Percentiles rank a stretch among this genome's conserved stretches.
phyloP scores from a whole-genome alignment of 192 early-diverging fungal species.

The Entomortierella beljakovae region DNA sequence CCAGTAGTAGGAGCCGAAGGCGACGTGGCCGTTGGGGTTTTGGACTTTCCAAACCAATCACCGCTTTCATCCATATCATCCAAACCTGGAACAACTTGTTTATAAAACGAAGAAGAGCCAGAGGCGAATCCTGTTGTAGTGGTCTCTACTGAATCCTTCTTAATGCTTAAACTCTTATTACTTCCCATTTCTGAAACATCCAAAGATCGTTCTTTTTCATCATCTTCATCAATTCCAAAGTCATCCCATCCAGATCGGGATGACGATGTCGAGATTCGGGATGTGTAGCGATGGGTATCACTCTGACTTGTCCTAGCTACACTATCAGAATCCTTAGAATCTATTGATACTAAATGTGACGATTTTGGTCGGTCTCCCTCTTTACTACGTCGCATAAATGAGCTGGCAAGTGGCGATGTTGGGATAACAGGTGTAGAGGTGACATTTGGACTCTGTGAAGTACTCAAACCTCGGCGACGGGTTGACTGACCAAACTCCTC shows the following conservation, averaged over 20 bases:
- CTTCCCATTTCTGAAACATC: neutral
- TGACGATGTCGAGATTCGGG: conserved; percentile 22
- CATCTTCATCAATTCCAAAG: conserved; percentile 1
- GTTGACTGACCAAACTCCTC: conserved; percentile 19
- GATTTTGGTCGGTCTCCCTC: conserved; percentile 16
- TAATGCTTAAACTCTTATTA: neutral
- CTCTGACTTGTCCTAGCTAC: conserved; percentile 39
- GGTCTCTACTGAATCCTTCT: neutral
- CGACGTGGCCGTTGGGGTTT: neutral
- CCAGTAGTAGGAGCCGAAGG: neutral
- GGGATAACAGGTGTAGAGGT: neutral
- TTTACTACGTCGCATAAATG: conserved; percentile 33
- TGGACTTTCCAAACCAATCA: neutral
- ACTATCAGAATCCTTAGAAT: neutral
- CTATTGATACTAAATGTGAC: neutral
- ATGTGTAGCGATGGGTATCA: conserved; percentile 17
- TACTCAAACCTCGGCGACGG: conserved; percentile 13
- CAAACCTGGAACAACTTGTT: conserved; percentile 42
- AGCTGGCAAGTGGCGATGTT: conserved; percentile 2
- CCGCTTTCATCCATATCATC: conserved; percentile 8
- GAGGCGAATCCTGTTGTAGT: neutral
- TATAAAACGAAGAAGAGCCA: conserved; percentile 40
- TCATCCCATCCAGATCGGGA: conserved; percentile 45
- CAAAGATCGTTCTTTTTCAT: neutral
- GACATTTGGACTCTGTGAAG: neutral